These are phyloP conservation scores for Malassezia obtusa DNA, from an alignment of 1,284 basidiomycete species.

Conservation along the genomic window DNA sequence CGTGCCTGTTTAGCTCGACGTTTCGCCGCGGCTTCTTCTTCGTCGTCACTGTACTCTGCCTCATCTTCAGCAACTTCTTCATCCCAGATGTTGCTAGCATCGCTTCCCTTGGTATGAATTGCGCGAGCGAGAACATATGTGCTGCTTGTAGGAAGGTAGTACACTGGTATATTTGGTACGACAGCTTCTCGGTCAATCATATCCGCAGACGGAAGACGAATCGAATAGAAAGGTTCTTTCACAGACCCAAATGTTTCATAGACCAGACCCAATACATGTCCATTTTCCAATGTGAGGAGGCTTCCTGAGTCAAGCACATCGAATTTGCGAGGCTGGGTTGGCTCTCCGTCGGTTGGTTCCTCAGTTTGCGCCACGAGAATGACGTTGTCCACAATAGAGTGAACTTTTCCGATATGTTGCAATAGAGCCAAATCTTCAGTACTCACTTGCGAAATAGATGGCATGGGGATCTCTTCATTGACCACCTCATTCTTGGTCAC, in stretches of 20 bases:
- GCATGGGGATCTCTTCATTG: conserved; percentile 22
- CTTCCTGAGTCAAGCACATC: conserved; percentile 78
- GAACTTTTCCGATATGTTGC: conserved; percentile 29
- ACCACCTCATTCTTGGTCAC: conserved; percentile 37
- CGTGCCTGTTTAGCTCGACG: conserved; percentile 40
- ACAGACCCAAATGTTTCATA: conserved; percentile 86
- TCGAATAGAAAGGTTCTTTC: conserved; percentile 68
- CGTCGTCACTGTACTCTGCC: conserved; percentile 80
- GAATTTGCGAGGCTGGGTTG: not conserved
- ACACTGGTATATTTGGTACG: conserved; percentile 52
- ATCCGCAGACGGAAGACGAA: conserved; percentile 51
- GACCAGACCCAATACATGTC: conserved; percentile 71
- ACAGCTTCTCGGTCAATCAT: conserved; percentile 37
- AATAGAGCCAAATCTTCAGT: conserved; percentile 21
- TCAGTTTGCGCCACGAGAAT: conserved; percentile 33
- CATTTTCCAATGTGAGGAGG: conserved; percentile 71
- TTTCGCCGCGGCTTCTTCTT: conserved; percentile 65
- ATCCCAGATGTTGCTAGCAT: conserved; percentile 82
- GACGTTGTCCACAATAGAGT: conserved; percentile 41
- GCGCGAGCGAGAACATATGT: conserved; percentile 66
- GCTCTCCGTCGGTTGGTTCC: not conserved
- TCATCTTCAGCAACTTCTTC: conserved; percentile 78
- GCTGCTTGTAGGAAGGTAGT: conserved; percentile 66
- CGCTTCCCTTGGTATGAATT: conserved; percentile 64
- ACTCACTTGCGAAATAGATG: conserved; percentile 18